These are phyloP conservation scores for Calonectria pseudoturangicola DNA, from an alignment of 2,329 filamentous ascomycete species.

Conservation along the genomic window DNA sequence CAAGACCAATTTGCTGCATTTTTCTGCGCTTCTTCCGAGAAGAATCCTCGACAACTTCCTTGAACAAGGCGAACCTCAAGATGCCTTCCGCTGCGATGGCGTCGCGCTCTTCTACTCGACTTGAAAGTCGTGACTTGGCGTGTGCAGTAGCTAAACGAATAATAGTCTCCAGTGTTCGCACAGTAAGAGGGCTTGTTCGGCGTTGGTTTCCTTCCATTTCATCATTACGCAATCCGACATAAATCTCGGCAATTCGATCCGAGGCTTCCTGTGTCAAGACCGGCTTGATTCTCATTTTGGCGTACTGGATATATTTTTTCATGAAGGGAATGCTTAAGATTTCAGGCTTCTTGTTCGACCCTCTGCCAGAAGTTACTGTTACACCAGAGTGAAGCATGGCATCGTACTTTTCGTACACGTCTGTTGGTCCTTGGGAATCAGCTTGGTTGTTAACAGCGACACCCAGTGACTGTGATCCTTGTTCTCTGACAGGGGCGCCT, in stretches of 20 bases:
- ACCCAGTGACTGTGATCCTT: constrained; percentile 87
- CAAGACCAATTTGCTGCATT: constrained; percentile 74
- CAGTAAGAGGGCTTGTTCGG: constrained; percentile 95
- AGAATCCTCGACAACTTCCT: constrained; percentile 89
- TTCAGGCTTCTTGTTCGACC: constrained; percentile 85
- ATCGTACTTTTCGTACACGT: constrained; percentile 97
- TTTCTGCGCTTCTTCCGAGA: constrained; percentile 90
- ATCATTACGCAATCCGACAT: constrained; percentile 94
- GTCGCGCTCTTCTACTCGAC: constrained; percentile 91
- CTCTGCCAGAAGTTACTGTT: constrained; percentile 83
- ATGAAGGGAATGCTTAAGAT: constrained; percentile 97
- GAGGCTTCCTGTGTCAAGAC: constrained; percentile 92
- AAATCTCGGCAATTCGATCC: constrained; percentile 92
- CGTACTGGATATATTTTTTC: constrained; percentile 99
- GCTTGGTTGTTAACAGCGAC: constrained; percentile 89
- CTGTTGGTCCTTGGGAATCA: constrained; percentile 83
- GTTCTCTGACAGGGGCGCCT: constrained; percentile 94
- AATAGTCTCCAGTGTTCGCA: constrained; percentile 97
- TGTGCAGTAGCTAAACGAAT: constrained; percentile 98
- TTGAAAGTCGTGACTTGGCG: constrained; percentile 92
- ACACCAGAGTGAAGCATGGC: constrained; percentile 96
- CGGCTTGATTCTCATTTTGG: constrained; percentile 93
- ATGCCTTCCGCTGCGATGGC: constrained; percentile 92
- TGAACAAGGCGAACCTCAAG: constrained; percentile 95
- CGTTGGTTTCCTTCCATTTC: constrained; percentile 96